phyloP scores from a whole-genome alignment of 2,329 filamentous ascomycete genomes.

The Ceratocystis cacaofunesta region DNA sequence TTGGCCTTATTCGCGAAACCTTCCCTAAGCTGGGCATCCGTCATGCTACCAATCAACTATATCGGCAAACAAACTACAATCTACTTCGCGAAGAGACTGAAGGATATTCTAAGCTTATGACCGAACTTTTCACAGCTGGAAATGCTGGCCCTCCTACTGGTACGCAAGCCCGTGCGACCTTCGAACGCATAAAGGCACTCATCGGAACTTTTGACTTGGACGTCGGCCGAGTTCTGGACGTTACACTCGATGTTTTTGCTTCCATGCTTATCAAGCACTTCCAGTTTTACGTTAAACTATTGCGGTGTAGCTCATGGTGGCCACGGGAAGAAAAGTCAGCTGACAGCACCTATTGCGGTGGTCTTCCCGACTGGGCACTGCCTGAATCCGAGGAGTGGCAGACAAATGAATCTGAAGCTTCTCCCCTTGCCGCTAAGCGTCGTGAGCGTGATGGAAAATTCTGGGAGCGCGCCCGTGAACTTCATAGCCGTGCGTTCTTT shows the following conservation, averaged over 20 bases:
- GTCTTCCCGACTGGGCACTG: slow-evolving; percentile 74
- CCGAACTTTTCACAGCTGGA: slow-evolving; percentile 84
- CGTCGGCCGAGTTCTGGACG: slow-evolving; percentile 84
- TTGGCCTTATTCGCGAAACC: slow-evolving; percentile 71
- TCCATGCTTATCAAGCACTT: slow-evolving; percentile 85
- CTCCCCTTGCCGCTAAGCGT: slow-evolving; percentile 40
- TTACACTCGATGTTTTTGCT: slow-evolving; percentile 88
- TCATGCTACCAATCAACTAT: slow-evolving; percentile 82
- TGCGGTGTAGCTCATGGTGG: slow-evolving; percentile 94
- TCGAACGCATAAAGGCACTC: slow-evolving; percentile 81
- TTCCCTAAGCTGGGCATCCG: slow-evolving; percentile 74
- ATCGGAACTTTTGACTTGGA: slow-evolving; percentile 96
- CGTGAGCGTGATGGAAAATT: slow-evolving; percentile 57
- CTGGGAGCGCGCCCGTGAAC: slow-evolving; percentile 62
- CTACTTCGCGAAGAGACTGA: slow-evolving; percentile 88
- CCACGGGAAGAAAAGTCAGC: slow-evolving; percentile 43
- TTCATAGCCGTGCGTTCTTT: slow-evolving; percentile 74
- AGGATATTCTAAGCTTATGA: slow-evolving; percentile 90
- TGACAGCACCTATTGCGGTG: slow-evolving; percentile 34
- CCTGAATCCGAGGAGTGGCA: slow-evolving; percentile 52
- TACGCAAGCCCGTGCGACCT: slow-evolving; percentile 68
- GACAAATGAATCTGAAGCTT: slow-evolving; percentile 54
- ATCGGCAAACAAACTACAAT: slow-evolving; percentile 95
- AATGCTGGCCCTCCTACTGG: slow-evolving; percentile 57
- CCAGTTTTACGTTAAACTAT: slow-evolving; percentile 84